These are phyloP conservation scores for Parachaetomium inaequale DNA, from an alignment of 495 filamentous ascomycete genomes.

Conservation along the genomic window DNA sequence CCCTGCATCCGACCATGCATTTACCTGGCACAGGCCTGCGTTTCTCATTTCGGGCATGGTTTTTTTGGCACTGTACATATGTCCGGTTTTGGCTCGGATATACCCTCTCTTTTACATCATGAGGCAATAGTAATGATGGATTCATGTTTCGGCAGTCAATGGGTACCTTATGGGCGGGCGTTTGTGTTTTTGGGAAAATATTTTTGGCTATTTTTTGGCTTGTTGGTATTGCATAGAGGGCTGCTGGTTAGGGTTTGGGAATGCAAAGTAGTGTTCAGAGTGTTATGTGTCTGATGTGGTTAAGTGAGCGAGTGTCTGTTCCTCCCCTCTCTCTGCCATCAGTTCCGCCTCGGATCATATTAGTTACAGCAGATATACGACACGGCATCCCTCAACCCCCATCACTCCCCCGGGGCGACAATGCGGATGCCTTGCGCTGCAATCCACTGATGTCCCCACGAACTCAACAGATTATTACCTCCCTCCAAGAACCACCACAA, in stretches of 20 bases:
- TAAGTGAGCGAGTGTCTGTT: too few relatives aligned
- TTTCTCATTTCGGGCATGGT: background rate
- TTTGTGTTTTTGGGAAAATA: background rate
- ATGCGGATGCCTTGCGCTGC: too few relatives aligned
- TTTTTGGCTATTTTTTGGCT: background rate
- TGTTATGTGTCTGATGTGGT: background rate
- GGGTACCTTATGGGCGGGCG: background rate
- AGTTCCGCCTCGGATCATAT: too few relatives aligned
- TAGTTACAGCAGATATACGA: too few relatives aligned
- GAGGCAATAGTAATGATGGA: background rate
- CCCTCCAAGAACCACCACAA: too few relatives aligned
- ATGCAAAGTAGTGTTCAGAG: background rate
- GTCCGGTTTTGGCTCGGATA: slow-evolving; percentile 10
- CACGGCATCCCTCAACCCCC: too few relatives aligned
- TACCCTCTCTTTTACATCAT: slow-evolving; percentile 5
- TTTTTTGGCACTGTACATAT: background rate
- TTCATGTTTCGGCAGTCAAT: background rate
- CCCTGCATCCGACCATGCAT: background rate
- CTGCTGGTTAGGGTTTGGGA: background rate
- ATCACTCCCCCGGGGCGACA: too few relatives aligned
- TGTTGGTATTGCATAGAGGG: background rate
- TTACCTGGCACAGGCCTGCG: background rate
- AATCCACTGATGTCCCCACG: too few relatives aligned
- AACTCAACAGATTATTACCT: too few relatives aligned
- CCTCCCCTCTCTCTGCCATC: too few relatives aligned